phyloP scores from a whole-genome alignment of 768 basidiomycete species.

The Russula emetica region DNA sequence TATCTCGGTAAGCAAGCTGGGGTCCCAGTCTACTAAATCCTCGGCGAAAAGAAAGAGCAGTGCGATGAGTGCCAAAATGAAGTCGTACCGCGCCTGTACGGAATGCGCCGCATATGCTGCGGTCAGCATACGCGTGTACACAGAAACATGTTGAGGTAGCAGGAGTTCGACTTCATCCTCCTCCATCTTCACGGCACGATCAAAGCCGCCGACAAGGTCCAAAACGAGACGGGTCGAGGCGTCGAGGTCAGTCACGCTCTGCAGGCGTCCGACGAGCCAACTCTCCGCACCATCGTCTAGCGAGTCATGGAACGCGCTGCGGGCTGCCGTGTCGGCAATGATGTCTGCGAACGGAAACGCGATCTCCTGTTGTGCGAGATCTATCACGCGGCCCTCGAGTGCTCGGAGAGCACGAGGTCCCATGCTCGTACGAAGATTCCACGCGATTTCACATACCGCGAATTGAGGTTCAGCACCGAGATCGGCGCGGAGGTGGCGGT shows the following conservation, averaged over 20 bases:
- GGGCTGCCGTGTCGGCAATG: constrained; percentile 57
- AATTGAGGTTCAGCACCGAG: constrained; percentile 49
- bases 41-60: constrained; percentile 70
- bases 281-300: constrained; percentile 56
- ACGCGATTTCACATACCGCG: constrained; percentile 55
- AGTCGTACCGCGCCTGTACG: constrained; percentile 70
- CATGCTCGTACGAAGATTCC: constrained; percentile 58
- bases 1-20: constrained; percentile 61
- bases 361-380: constrained; percentile 70
- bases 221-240: constrained; percentile 52
- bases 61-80: constrained; percentile 59
- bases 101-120: constrained; percentile 59
- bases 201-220: constrained; percentile 69
- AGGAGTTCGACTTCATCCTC: constrained; percentile 62
- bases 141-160: constrained; percentile 49
- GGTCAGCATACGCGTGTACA: constrained; percentile 59
- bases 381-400: constrained; percentile 56
- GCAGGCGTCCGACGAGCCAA: constrained; percentile 59
- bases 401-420: constrained; percentile 34
- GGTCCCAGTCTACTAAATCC: constrained; percentile 59
- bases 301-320: constrained; percentile 48
- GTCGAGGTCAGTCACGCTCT: constrained; percentile 54
- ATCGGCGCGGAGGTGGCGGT: constrained; percentile 45
- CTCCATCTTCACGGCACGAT: constrained; percentile 66
- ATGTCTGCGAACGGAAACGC: constrained; percentile 76